Evolutionary conservation across 768 basidiomycete genomes (phyloP), one percentile per base, ranked within the genome.

Genomic region (Gautieria morchelliformis): DNA sequence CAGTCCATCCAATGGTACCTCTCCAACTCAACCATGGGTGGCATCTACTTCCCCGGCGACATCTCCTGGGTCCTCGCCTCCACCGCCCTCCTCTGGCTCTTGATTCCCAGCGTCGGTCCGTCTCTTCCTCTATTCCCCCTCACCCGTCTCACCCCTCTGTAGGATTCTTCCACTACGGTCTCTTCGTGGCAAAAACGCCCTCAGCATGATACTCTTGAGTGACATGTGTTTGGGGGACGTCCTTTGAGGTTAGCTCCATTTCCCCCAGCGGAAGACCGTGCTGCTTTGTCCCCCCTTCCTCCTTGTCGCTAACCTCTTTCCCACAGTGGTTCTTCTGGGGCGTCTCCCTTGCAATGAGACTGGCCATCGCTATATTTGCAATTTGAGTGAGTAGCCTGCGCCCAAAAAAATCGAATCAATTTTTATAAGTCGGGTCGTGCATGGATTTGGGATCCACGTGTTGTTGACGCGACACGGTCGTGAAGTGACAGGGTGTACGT

Each of bases 251-350:
- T 12, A 60, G 62, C n/a, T n/a, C n/a, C n/a, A n/a, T n/a, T n/a
- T n/a, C n/a, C n/a, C n/a, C n/a, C n/a, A n/a, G n/a, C n/a, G n/a
- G n/a, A n/a, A n/a, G n/a, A n/a, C n/a, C n/a, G n/a, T n/a, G n/a
- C n/a, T n/a, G n/a, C n/a, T n/a, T n/a, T n/a, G n/a, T n/a, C n/a
- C n/a, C n/a, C n/a, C n/a, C n/a, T n/a, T n/a, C n/a, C n/a, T n/a
- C n/a, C n/a, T n/a, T n/a, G n/a, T n/a, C n/a, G 44, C 39, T n/a
- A n/a, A n/a, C 33, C 33, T 8, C 33, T 60, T 59, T n/a, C n/a
- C 15, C 3, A 17, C 61, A 93, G 86, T 94, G 92, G 92, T 93
- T 92, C 76, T 93, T 95, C 78, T 96, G 94, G 94, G 94, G 94
- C 1, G 97, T 79, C 73, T 93, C 92, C 1, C 75, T 97, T 20